Evolutionary conservation across 345 rosid genomes (phyloP).

Genomic region (Populus tremula): DNA sequence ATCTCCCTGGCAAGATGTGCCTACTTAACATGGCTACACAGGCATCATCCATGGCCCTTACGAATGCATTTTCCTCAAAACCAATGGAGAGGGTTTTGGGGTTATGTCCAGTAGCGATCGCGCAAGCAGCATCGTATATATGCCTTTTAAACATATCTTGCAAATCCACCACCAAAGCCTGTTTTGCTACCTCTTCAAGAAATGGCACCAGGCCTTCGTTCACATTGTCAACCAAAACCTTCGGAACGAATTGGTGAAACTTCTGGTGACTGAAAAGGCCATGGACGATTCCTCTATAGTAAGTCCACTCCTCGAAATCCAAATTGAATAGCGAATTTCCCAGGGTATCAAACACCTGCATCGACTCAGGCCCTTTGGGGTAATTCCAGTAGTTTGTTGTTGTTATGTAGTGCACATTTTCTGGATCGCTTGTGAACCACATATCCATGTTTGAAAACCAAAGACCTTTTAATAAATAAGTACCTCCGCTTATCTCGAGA

Average conservation of each 20-base stretch:
- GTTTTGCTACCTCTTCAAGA: neutral
- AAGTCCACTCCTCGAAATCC: neutral
- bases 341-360: neutral
- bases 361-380: neutral
- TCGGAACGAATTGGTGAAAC: neutral
- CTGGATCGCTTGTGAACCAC: neutral
- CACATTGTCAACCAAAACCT: neutral
- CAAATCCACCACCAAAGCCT: neutral
- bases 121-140: neutral
- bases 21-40: constrained; percentile 10
- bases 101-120: constrained; percentile 9
- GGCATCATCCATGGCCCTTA: constrained; percentile 15
- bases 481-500: neutral
- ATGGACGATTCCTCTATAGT: neutral
- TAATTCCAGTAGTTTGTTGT: neutral
- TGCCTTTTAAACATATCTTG: neutral
- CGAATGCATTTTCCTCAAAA: constrained; percentile 11
- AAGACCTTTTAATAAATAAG: neutral
- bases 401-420: neutral
- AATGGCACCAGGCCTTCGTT: neutral
- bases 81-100: neutral
- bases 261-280: neutral
- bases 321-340: neutral
- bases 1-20: constrained; percentile 12
- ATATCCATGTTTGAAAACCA: neutral